Conservation (phyloP, 805 yeast species). For the Yamadazyma phyllophila region DNA sequence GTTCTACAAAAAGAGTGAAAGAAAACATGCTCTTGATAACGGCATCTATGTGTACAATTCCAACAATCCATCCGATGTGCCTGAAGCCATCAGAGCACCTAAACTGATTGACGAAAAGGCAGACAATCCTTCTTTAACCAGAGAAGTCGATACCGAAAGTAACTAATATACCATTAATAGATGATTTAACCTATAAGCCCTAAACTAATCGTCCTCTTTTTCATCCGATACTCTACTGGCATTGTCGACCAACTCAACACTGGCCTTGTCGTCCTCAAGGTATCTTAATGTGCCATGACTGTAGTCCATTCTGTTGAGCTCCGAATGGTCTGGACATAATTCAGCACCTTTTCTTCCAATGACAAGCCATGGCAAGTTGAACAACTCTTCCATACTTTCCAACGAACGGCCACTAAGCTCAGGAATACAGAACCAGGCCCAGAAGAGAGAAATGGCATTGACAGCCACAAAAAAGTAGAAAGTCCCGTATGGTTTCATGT, state of each 20-base stretch:
- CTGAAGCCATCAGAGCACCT: conserved; percentile 7
- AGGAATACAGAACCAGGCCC: conserved; percentile 51
- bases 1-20: conserved; percentile 40
- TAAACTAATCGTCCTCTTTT: conserved; percentile 7
- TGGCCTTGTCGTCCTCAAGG: conserved; percentile 10
- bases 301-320: conserved; percentile 31
- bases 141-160: conserved; percentile 6
- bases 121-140: neutral
- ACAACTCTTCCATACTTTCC: conserved; percentile 52
- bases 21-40: conserved; percentile 30
- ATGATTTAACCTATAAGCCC: neutral
- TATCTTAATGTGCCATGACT: conserved; percentile 16
- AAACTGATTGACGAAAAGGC: conserved; percentile 2
- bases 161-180: neutral
- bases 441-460: conserved; percentile 38
- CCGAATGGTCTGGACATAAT: conserved; percentile 52
- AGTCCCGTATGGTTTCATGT: conserved; percentile 47
- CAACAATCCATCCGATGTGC: conserved; percentile 14
- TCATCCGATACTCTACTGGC: conserved; percentile 14
- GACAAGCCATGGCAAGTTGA: conserved; percentile 55
- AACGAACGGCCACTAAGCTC: conserved; percentile 51
- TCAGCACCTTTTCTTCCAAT: conserved; percentile 54
- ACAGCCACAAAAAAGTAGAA: conserved; percentile 51
- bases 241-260: conserved; percentile 11
- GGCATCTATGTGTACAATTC: conserved; percentile 34